These are phyloP conservation scores for Claviceps pazoutovae DNA, from an alignment of 2,329 filamentous ascomycete species.

Conservation along the genomic window DNA sequence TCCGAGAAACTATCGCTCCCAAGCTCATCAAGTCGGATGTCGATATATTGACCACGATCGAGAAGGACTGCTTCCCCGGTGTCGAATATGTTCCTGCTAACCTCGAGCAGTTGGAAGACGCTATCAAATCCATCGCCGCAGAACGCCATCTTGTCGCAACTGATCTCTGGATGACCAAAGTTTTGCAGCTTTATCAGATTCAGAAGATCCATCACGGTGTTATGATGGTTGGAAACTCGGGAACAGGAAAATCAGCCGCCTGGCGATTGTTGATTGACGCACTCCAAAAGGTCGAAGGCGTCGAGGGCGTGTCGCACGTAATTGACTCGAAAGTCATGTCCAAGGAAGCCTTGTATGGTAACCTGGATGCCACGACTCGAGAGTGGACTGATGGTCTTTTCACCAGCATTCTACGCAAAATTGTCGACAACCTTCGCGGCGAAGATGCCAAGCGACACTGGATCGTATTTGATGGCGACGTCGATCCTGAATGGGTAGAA, in stretches of 20 bases:
- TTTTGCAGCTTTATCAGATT: conserved; percentile 94
- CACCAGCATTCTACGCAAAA: conserved; percentile 93
- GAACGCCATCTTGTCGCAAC: conserved; percentile 82
- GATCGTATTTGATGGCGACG: conserved; percentile 98
- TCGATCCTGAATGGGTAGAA: conserved; percentile 98
- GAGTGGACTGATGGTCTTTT: conserved; percentile 99
- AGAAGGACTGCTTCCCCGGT: conserved; percentile 77
- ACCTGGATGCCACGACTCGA: conserved; percentile 85
- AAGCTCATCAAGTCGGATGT: conserved; percentile 92
- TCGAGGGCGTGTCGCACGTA: conserved; percentile 91
- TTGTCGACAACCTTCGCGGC: conserved; percentile 94
- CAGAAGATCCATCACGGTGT: conserved; percentile 97
- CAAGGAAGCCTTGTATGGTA: conserved; percentile 94
- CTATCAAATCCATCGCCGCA: conserved; percentile 68
- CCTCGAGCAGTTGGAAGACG: conserved; percentile 61
- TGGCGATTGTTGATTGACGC: conserved; percentile 91
- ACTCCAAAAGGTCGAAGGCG: conserved; percentile 74
- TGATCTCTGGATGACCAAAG: conserved; percentile 94
- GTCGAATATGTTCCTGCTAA: conserved; percentile 87
- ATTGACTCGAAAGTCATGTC: conserved; percentile 99
- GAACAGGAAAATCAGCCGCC: conserved; percentile 90
- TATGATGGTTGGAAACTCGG: conserved; percentile 99
- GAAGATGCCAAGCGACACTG: conserved; percentile 95
- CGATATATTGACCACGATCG: conserved; percentile 72
- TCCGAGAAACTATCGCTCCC: conserved; percentile 94